phyloP scores from a whole-genome alignment of 2,329 filamentous ascomycete genomes.

The Leptographium radiaticola region DNA sequence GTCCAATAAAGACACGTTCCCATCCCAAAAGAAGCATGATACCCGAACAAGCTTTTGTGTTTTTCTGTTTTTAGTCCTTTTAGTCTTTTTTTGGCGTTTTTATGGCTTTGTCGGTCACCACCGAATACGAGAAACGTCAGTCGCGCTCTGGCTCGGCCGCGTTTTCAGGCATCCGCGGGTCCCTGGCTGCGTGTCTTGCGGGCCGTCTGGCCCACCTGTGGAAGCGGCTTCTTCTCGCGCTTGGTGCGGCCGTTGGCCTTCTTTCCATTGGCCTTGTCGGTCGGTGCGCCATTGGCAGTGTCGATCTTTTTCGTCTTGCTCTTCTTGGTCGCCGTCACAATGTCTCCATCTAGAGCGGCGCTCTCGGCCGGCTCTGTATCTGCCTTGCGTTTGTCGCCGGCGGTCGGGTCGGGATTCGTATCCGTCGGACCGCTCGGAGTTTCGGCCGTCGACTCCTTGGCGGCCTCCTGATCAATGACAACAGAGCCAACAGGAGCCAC shows the following conservation, averaged over 20 bases:
- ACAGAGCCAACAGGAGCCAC: neutral
- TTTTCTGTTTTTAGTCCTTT: neutral
- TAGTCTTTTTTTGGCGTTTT: neutral
- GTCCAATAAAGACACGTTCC: too few relatives aligned
- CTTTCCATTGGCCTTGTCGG: conserved; percentile 13
- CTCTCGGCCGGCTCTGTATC: conserved; percentile 5
- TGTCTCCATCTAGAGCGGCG: neutral
- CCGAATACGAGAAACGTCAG: neutral
- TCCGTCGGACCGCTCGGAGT: neutral
- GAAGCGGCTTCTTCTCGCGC: conserved; percentile 15
- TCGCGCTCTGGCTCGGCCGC: neutral
- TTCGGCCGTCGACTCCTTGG: neutral
- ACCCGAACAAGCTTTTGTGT: neutral
- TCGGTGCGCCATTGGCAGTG: neutral
- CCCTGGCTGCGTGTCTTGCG: conserved; percentile 28
- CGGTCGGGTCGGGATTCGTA: neutral
- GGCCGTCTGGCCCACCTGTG: conserved; percentile 20
- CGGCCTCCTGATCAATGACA: neutral
- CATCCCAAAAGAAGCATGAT: too few relatives aligned
- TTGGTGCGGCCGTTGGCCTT: conserved; percentile 11
- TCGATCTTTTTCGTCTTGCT: neutral
- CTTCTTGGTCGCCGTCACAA: neutral
- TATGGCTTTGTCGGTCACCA: too few relatives aligned
- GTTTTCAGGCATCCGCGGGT: conserved; percentile 5
- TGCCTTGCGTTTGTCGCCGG: conserved; percentile 15